Percentiles rank a stretch among this genome's conserved stretches.
phyloP scores from a whole-genome alignment of 129 eudicot species.

The Daucus carota region DNA sequence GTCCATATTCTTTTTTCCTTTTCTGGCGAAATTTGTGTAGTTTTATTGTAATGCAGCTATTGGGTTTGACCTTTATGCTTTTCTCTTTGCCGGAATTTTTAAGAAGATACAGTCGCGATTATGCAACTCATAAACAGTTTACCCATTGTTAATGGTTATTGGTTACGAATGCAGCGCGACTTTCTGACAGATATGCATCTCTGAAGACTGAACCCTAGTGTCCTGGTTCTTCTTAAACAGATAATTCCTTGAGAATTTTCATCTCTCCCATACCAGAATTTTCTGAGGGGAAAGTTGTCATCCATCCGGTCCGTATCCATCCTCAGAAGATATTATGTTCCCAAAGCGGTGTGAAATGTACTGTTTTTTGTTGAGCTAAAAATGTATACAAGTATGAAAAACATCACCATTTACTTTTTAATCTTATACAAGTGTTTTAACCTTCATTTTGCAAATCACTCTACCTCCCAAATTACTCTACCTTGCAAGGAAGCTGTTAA shows the following conservation, averaged over 20 bases:
- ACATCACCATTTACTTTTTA: neutral
- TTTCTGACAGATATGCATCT: no score
- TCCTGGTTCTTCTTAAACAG: no score
- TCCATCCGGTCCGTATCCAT: neutral
- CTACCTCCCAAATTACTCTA: no score
- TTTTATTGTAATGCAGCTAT: neutral
- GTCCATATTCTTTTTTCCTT: slow-evolving; percentile 2
- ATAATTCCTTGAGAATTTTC: neutral
- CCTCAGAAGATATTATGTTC: neutral
- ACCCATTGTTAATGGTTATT: neutral
- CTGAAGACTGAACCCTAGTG: no score
- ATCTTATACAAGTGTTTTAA: neutral
- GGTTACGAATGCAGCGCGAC: neutral
- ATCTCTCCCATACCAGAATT: no score
- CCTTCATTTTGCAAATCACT: neutral
- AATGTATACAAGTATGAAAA: no score
- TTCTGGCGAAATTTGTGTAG: neutral
- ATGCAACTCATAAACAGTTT: neutral
- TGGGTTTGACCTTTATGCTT: neutral
- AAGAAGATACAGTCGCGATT: neutral
- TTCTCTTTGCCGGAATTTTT: neutral
- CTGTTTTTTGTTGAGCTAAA: neutral
- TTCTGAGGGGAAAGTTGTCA: neutral
- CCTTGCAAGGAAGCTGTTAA: neutral
- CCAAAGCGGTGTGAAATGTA: neutral